Percentiles rank a stretch among this genome's conserved stretches.
These are phyloP conservation scores for Colletotrichum orbiculare DNA, from an alignment of 2,329 filamentous ascomycete species.

Conservation along the genomic window DNA sequence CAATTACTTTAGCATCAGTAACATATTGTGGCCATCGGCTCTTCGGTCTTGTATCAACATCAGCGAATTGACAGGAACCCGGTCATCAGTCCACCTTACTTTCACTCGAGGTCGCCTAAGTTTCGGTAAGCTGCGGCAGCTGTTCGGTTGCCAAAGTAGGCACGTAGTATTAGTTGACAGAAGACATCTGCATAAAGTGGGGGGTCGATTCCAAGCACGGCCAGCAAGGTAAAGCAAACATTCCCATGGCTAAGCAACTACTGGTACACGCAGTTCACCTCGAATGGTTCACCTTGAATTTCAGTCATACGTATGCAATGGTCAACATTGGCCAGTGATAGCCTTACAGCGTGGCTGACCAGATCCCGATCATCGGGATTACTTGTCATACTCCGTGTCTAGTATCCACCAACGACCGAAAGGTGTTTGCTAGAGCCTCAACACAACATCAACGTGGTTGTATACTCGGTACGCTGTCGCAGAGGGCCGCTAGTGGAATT, in stretches of 20 bases:
- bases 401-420: constrained; percentile 9
- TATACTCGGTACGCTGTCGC: neutral
- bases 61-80: neutral
- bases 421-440: constrained; percentile 1
- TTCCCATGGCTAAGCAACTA: too few species aligned
- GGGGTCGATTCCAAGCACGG: too few species aligned
- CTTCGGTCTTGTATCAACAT: constrained; percentile 23
- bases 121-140: constrained; percentile 17
- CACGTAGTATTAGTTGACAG: too few species aligned
- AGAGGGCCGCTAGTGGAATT: constrained; percentile 23
- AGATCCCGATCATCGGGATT: constrained; percentile 7
- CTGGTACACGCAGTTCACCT: too few species aligned
- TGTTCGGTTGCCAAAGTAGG: constrained; percentile 4
- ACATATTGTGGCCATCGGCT: constrained; percentile 22
- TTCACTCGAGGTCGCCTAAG: constrained; percentile 19
- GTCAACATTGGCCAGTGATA: too few species aligned
- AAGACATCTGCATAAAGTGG: too few species aligned
- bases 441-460: neutral
- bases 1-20: constrained; percentile 19
- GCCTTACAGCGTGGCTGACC: neutral
- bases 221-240: too few species aligned
- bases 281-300: too few species aligned
- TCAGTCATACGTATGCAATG: too few species aligned
- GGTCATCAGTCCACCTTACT: constrained; percentile 26
- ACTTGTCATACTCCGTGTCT: neutral